Base-by-base conservation (phyloP, 768 basidiomycete species). In the Omphalotus guepiniiformis region DNA sequence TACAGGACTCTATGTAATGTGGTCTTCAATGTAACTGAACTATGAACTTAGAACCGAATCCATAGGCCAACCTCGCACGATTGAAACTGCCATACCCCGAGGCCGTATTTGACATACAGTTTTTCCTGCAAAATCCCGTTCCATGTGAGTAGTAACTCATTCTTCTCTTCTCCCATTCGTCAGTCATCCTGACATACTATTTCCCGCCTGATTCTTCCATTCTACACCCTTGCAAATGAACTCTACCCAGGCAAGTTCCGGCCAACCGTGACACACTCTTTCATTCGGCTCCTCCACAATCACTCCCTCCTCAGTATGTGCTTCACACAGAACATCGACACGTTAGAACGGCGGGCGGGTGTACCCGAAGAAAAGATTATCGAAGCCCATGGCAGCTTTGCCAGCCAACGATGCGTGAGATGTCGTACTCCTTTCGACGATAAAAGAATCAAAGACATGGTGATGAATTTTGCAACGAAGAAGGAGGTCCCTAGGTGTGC, bases 351-450 rank as follows among this genome's bases (percentile, higher is more conserved):
- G 2, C 75, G 81, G 4, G 90, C 92, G 0, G 90, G 90, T 4
- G 76, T 96, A 0, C 82, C 88, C 0, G 73, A 64, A 1, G 65
- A 77, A 26, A 82, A 82, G 61, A 83, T 98, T 51, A 75, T 98
- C 39, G 95, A 98, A 67, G 96, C 96, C 0, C 96, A 99, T 58
- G 96, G 95, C 2, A 93, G 89, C 55, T 99, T 98, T 55, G 95
- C 95, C 19, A 68, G 73, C 1, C 89, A 95, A 46, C 73, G 80
- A 42, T 99, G 96, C 55, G 80, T 97, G 13, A 70, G 80, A 6
- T 99, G 96, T 62, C 53, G 71, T 37, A 58, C 61, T 2, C 58
- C 71, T 0, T 91, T 76, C 52, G 80, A 83, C 32, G 77, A 76
- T 40, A 78, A 76, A 5, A 78, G 80, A 58, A 91, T 98, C 73